Percentiles rank a stretch among this genome's conserved stretches.
phyloP scores from a whole-genome alignment of 768 basidiomycete species.

The Mycena epipterygia region DNA sequence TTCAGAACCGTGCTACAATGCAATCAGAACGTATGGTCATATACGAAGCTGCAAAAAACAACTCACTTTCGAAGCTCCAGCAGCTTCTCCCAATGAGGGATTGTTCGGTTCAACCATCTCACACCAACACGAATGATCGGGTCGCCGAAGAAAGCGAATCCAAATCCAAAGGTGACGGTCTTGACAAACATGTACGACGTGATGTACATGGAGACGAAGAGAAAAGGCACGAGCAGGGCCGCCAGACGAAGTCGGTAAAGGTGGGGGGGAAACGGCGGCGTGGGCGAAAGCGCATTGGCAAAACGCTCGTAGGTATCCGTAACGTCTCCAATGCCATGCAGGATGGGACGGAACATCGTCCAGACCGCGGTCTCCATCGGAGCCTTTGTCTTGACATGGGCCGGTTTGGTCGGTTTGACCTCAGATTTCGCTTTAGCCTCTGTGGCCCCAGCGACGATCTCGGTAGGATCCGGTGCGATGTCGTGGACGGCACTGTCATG shows the following conservation, averaged over 20 bases:
- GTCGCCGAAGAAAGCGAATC: conserved; percentile 56
- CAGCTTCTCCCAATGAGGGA: conserved; percentile 53
- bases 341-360: conserved; percentile 24
- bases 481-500: conserved; percentile 31
- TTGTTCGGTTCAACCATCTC: conserved; percentile 45
- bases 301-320: conserved; percentile 24
- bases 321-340: conserved; percentile 21
- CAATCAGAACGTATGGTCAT: conserved; percentile 19
- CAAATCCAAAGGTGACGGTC: conserved; percentile 45
- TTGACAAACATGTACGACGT: conserved; percentile 47
- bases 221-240: conserved; percentile 44
- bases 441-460: conserved; percentile 40
- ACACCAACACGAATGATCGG: conserved; percentile 48
- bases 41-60: conserved; percentile 21
- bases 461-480: conserved; percentile 46
- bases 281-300: conserved; percentile 52
- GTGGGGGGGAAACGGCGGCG: conserved; percentile 48
- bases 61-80: conserved; percentile 54
- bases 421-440: conserved; percentile 31
- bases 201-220: conserved; percentile 46
- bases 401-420: conserved; percentile 10
- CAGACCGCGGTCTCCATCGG: conserved; percentile 25
- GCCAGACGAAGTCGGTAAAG: conserved; percentile 47
- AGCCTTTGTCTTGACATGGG: conserved; percentile 18
- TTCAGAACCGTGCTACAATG: conserved; percentile 49